Evolutionary conservation across 2,329 filamentous ascomycete species (phyloP).

Genomic region (Alternaria gaisen): DNA sequence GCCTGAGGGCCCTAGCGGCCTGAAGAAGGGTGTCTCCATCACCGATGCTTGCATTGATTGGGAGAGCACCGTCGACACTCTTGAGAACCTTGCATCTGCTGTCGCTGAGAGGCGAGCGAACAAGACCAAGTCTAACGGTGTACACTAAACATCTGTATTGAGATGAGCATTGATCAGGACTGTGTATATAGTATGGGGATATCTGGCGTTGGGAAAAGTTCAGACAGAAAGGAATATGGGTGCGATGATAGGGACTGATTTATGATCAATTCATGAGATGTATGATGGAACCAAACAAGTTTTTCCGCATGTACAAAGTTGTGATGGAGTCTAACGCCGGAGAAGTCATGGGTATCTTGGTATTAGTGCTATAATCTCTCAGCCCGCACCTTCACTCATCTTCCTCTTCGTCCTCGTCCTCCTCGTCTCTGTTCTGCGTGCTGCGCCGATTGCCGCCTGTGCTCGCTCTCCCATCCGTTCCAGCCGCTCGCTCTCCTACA

Average conservation of each 20-base stretch:
- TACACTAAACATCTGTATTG: neutral
- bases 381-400: slow-evolving; percentile 17
- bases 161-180: neutral
- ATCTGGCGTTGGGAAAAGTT: slow-evolving; percentile 6
- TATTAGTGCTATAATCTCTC: neutral
- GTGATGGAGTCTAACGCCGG: neutral
- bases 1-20: slow-evolving; percentile 75
- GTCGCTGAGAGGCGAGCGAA: slow-evolving; percentile 75
- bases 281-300: neutral
- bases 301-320: neutral
- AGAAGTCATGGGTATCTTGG: slow-evolving; percentile 7
- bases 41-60: slow-evolving; percentile 96
- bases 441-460: slow-evolving; percentile 14
- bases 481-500: slow-evolving; percentile 47
- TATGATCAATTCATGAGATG: neutral
- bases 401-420: slow-evolving; percentile 11
- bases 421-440: slow-evolving; percentile 1
- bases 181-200: slow-evolving; percentile 21
- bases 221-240: neutral
- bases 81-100: slow-evolving; percentile 86
- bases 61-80: slow-evolving; percentile 81
- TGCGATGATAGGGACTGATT: slow-evolving; percentile 2
- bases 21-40: slow-evolving; percentile 92
- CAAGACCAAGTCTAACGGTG: slow-evolving; percentile 38
- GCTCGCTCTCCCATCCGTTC: slow-evolving; percentile 16